Evolutionary conservation across 192 early-diverging fungal genomes (phyloP).

Genomic region (Coemansia sp.): DNA sequence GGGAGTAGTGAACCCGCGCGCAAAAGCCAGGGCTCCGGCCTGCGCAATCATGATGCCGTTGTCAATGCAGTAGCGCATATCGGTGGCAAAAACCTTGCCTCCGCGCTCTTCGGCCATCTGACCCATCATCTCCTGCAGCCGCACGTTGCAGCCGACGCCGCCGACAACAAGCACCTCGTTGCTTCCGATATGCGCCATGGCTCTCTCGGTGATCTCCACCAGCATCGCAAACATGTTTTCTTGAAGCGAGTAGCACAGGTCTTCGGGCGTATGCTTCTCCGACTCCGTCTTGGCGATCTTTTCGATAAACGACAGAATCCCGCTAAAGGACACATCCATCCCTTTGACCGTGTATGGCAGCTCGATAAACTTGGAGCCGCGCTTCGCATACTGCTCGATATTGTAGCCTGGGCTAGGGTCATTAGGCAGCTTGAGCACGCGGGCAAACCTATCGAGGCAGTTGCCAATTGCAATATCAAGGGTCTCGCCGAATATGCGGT

Average conservation of each 20-base stretch:
- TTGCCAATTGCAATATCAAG: constrained; percentile 98
- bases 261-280: constrained; percentile 66
- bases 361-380: constrained; percentile 81
- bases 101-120: constrained; percentile 86
- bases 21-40: constrained; percentile 83
- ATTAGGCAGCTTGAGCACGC: constrained; percentile 88
- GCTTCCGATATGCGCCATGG: constrained; percentile 96
- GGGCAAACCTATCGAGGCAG: constrained; percentile 95
- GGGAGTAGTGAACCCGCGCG: constrained; percentile 75
- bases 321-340: constrained; percentile 98
- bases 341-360: constrained; percentile 98
- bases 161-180: constrained; percentile 92
- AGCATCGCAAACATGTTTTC: constrained; percentile 99
- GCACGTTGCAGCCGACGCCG: constrained; percentile 93
- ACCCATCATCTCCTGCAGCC: constrained; percentile 98
- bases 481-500: constrained; percentile 98
- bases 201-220: constrained; percentile 97
- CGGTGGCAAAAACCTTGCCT: constrained; percentile 90
- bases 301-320: constrained; percentile 91
- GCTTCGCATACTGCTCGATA: constrained; percentile 93
- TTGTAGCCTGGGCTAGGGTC: constrained; percentile 98
- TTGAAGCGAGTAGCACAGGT: constrained; percentile 96
- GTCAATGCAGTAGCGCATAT: constrained; percentile 96
- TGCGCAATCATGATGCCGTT: constrained; percentile 99
- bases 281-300: constrained; percentile 61